These are phyloP conservation scores for Xylaria sp. DNA, from an alignment of 2,329 filamentous ascomycete genomes.

Conservation along the genomic window DNA sequence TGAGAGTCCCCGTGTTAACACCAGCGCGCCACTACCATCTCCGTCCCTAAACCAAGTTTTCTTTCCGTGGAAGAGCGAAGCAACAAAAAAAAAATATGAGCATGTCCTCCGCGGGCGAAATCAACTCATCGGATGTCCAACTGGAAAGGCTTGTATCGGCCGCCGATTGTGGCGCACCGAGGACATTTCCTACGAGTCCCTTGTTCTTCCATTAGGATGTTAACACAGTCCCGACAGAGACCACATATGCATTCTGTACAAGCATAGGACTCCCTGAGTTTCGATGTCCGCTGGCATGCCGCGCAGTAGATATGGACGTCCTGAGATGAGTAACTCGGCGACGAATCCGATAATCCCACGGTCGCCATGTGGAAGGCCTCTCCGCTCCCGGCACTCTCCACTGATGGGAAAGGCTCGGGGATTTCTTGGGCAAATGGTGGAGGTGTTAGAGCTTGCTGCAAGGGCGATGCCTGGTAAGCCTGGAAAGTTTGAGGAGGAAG, in stretches of 20 bases:
- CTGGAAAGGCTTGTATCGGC: slow-evolving; percentile 85
- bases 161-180: slow-evolving; percentile 80
- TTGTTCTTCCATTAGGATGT: slow-evolving; percentile 79
- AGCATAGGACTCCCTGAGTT: slow-evolving; percentile 85
- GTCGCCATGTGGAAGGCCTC: slow-evolving; percentile 77
- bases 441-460: slow-evolving; percentile 90
- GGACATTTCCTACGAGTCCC: slow-evolving; percentile 81
- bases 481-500: slow-evolving; percentile 70
- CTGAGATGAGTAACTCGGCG: slow-evolving; percentile 77
- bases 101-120: not conserved
- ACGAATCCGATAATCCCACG: slow-evolving; percentile 74
- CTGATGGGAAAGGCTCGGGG: slow-evolving; percentile 86
- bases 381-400: slow-evolving; percentile 80
- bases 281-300: slow-evolving; percentile 80
- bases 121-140: slow-evolving; percentile 75
- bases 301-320: slow-evolving; percentile 92
- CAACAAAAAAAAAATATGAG: not conserved
- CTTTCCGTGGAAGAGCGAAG: not conserved
- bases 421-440: slow-evolving; percentile 75
- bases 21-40: not conserved
- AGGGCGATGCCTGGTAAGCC: slow-evolving; percentile 86
- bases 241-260: slow-evolving; percentile 97
- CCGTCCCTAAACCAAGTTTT: not conserved
- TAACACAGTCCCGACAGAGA: slow-evolving; percentile 87
- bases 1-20: slow-evolving; percentile 7